Percentiles rank a stretch among this genome's conserved stretches.
These are phyloP conservation scores for Vitis vinifera DNA, from an alignment of 164 flowering plant species.

Conservation along the genomic window ASM3070453v1 NC_081815.1:3064001-3064500, in stretches of 20 bases:
- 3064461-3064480: conserved; percentile 20
- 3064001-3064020: too few relatives aligned
- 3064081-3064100: conserved; percentile 30
- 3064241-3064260: conserved; percentile 39
- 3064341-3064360: conserved; percentile 11
- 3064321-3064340: conserved; percentile 6
- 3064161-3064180: conserved; percentile 21
- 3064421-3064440: conserved; percentile 16
- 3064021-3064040: too few relatives aligned
- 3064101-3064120: conserved; percentile 11
- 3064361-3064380: conserved; percentile 33
- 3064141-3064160: conserved; percentile 12
- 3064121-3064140: conserved; percentile 10
- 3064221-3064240: conserved; percentile 3
- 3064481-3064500: conserved; percentile 51
- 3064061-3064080: not conserved
- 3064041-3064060: too few relatives aligned
- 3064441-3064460: not conserved
- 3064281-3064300: conserved; percentile 53
- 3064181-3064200: conserved; percentile 10
- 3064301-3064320: conserved; percentile 19
- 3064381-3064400: conserved; percentile 63
- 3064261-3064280: conserved; percentile 47
- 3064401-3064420: conserved; percentile 33
- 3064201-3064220: conserved; percentile 6